A percentile compares a stretch with the other conserved stretches of the same genome.
Conservation (phyloP, 495 filamentous ascomycete species). For the Rhypophila decipiens region DNA sequence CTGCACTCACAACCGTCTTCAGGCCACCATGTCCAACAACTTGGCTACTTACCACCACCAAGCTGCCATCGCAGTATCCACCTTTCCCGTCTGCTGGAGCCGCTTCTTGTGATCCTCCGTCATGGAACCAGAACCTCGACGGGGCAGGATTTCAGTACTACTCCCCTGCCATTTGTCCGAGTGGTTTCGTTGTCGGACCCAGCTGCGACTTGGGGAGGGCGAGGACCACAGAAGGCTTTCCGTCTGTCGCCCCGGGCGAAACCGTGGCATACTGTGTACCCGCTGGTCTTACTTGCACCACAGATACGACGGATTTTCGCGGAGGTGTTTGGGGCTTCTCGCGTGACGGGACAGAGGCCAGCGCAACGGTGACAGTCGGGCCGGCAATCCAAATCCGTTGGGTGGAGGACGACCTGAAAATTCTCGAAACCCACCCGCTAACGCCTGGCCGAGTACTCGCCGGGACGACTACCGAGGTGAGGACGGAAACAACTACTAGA, state of each 20-base stretch:
- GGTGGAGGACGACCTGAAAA: conserved; percentile 27
- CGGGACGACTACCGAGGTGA: not conserved
- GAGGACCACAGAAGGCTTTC: conserved; percentile 29
- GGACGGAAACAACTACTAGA: not conserved
- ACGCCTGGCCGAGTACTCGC: conserved; percentile 18
- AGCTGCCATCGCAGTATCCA: conserved; percentile 34
- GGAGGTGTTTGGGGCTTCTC: conserved; percentile 35
- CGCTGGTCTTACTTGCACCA: conserved; percentile 30
- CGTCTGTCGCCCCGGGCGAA: conserved; percentile 25
- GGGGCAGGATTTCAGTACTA: conserved; percentile 33
- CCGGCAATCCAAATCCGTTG: conserved; percentile 37
- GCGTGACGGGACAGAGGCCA: conserved; percentile 14
- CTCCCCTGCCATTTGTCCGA: conserved; percentile 38
- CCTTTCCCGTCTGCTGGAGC: conserved; percentile 29
- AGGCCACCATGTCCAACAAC: conserved; percentile 31
- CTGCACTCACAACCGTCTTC: conserved; percentile 36
- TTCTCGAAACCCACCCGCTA: conserved; percentile 29
- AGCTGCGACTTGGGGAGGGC: conserved; percentile 22
- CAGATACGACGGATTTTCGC: conserved; percentile 33
- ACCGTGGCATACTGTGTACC: conserved; percentile 35
- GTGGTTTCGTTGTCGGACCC: conserved; percentile 29
- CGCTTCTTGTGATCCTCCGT: conserved; percentile 30
- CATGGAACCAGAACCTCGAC: conserved; percentile 24
- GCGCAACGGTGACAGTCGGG: conserved; percentile 26
- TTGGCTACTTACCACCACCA: conserved; percentile 33